phyloP scores from a whole-genome alignment of 192 early-diverging fungal species.

The Coemansia sp. region DNA sequence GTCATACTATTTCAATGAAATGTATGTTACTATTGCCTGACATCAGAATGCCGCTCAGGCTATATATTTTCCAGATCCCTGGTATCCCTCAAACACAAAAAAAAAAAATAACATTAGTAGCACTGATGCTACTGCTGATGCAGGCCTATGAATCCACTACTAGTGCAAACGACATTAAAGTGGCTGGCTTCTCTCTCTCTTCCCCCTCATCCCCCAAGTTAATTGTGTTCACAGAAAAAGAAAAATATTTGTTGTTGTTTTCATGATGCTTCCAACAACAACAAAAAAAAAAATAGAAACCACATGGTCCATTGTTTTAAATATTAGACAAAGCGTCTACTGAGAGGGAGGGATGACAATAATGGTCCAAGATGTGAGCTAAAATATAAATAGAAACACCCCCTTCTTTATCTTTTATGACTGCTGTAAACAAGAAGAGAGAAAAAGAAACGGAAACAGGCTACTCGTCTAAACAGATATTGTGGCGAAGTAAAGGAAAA shows the following conservation, averaged over 20 bases:
- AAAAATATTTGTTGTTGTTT: conserved; percentile 3
- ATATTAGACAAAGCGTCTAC: neutral
- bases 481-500: conserved; percentile 5
- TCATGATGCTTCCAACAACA: neutral
- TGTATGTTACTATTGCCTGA: neutral
- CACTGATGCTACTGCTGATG: neutral
- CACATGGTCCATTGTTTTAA: conserved; percentile 9
- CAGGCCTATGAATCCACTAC: neutral
- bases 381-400: conserved; percentile 2
- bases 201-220: neutral
- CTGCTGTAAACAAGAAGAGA: neutral
- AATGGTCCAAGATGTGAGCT: conserved; percentile 5
- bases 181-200: conserved; percentile 13
- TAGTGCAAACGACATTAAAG: neutral
- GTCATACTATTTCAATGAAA: neutral
- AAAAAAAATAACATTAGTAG: too few species aligned
- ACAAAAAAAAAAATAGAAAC: conserved; percentile 12
- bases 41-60: neutral
- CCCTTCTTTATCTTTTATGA: neutral
- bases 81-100: neutral
- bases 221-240: neutral
- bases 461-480: neutral
- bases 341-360: neutral
- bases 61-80: neutral
- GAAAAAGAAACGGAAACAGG: conserved; percentile 4